Percentiles rank a stretch among this genome's conserved stretches.
Evolutionary conservation across 305 asterid genomes (phyloP).

Genomic region (Solanum chacoense): DNA sequence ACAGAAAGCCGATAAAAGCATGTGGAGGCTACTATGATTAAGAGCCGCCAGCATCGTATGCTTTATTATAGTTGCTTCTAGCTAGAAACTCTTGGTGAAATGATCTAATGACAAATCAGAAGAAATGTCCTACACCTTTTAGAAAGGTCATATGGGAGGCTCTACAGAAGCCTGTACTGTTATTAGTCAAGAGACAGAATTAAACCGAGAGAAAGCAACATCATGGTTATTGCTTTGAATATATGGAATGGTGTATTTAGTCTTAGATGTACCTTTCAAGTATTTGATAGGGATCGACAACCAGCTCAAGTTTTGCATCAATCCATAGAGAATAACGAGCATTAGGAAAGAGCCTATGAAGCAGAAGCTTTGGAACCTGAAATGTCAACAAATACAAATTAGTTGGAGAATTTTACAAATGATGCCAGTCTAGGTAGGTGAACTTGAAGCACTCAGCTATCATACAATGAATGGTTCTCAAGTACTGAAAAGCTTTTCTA

Average conservation of each 20-base stretch:
- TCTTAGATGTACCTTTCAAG: conserved; percentile 57
- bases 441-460: background rate
- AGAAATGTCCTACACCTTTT: background rate
- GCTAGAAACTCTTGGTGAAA: background rate
- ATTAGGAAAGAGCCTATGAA: conserved; percentile 76
- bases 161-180: background rate
- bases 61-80: background rate
- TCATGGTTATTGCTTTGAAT: background rate
- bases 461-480: background rate
- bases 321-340: conserved; percentile 77
- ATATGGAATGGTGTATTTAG: background rate
- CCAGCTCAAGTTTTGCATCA: conserved; percentile 84
- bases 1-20: background rate
- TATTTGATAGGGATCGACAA: conserved; percentile 76
- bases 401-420: background rate
- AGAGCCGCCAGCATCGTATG: background rate
- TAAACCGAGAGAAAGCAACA: background rate
- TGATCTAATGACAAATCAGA: background rate
- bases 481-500: background rate
- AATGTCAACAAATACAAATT: background rate
- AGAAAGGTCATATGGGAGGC: background rate
- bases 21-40: background rate
- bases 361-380: conserved; percentile 81
- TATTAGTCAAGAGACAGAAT: background rate
- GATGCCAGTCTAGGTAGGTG: background rate